These are phyloP conservation scores for Pulveroboletus frians DNA, from an alignment of 768 basidiomycete genomes.

Conservation along the genomic window DNA sequence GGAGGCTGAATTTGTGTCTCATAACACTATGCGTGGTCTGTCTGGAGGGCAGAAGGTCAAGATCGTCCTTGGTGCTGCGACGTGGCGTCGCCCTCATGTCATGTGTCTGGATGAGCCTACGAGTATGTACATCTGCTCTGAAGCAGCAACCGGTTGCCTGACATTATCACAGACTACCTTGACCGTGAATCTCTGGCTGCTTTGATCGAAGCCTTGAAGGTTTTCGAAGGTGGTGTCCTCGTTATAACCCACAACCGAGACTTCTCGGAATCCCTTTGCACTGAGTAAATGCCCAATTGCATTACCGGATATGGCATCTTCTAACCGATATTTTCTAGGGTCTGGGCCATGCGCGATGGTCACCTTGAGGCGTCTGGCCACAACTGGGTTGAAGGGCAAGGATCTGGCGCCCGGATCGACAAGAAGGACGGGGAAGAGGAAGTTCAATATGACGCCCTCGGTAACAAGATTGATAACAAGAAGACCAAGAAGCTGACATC, in stretches of 20 bases:
- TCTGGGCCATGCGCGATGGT: conserved; percentile 99
- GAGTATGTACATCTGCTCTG: conserved; percentile 42
- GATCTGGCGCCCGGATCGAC: conserved; percentile 91
- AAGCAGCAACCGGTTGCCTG: background rate
- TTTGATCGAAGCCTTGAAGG: conserved; percentile 95
- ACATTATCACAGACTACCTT: conserved; percentile 70
- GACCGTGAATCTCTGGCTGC: conserved; percentile 99
- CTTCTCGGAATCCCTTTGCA: conserved; percentile 98
- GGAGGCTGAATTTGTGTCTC: conserved; percentile 97
- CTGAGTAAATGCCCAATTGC: conserved; percentile 46
- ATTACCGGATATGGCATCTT: background rate
- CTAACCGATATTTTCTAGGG: conserved; percentile 34
- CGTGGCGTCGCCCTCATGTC: conserved; percentile 98
- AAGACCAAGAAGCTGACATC: conserved; percentile 86
- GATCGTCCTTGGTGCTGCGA: conserved; percentile 96
- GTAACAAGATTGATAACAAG: conserved; percentile 87
- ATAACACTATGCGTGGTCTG: conserved; percentile 99
- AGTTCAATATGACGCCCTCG: conserved; percentile 93
- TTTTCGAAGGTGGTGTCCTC: conserved; percentile 97
- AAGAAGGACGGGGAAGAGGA: conserved; percentile 90
- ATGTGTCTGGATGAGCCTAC: conserved; percentile 97
- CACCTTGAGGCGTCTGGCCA: conserved; percentile 94
- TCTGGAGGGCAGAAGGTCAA: conserved; percentile 99
- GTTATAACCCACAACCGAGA: conserved; percentile 97
- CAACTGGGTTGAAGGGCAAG: conserved; percentile 99